Conservation (phyloP, 2,329 filamentous ascomycete genomes). For the Didymella sp. region DNA sequence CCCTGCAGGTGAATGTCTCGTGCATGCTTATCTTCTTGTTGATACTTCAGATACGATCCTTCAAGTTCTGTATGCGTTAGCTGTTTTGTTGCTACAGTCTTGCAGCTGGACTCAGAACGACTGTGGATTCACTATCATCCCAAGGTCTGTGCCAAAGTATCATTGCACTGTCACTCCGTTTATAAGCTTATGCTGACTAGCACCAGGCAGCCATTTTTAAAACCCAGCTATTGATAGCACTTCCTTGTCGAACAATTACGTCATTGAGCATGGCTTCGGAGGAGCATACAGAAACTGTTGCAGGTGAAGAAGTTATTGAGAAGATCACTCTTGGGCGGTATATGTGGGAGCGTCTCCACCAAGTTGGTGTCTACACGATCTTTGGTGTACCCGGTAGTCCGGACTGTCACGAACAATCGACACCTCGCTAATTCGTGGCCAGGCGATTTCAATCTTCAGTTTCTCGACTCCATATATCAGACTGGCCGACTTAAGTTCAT, state of each 20-base stretch:
- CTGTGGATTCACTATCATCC: background rate
- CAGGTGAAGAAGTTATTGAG: slow-evolving; percentile 20
- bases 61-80: background rate
- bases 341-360: slow-evolving; percentile 53
- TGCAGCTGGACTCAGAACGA: background rate
- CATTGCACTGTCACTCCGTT: background rate
- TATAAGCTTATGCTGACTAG: background rate
- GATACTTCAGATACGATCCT: background rate
- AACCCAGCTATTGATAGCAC: background rate
- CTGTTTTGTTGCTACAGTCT: background rate
- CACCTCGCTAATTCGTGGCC: background rate
- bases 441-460: slow-evolving; percentile 31
- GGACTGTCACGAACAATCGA: background rate
- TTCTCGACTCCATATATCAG: slow-evolving; percentile 54
- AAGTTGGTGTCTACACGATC: slow-evolving; percentile 51
- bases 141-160: background rate
- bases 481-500: slow-evolving; percentile 53
- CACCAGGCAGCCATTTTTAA: background rate
- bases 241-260: background rate
- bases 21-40: background rate
- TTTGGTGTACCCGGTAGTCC: slow-evolving; percentile 51
- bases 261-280: background rate
- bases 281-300: background rate
- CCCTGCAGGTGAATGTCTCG: background rate
- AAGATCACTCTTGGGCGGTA: slow-evolving; percentile 53